Conservation (phyloP, 805 yeast species). For the Cephaloascus fragrans region DNA sequence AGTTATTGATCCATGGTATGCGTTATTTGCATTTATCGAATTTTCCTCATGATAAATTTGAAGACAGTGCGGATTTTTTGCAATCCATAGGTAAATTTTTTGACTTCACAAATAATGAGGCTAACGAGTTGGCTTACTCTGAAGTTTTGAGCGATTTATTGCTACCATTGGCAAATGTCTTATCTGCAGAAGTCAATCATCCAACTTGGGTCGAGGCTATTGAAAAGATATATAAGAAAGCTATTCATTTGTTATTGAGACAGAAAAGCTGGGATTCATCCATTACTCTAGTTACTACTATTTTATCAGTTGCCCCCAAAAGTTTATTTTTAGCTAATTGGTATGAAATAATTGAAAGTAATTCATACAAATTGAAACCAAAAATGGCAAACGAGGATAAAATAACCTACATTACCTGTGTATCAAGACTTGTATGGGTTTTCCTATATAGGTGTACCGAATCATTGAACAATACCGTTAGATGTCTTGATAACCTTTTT, state of each 20-base stretch:
- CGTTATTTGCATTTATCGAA: constrained; percentile 67
- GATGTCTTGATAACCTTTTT: constrained; percentile 60
- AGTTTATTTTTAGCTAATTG: constrained; percentile 66
- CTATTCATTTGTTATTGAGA: constrained; percentile 30
- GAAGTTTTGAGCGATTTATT: constrained; percentile 72
- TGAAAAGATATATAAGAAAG: constrained; percentile 43
- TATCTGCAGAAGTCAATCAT: constrained; percentile 92
- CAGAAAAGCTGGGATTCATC: constrained; percentile 56
- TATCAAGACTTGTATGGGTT: constrained; percentile 81
- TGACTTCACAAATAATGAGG: constrained; percentile 49
- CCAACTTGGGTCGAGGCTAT: constrained; percentile 91
- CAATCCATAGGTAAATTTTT: constrained; percentile 83
- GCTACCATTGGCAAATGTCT: constrained; percentile 71
- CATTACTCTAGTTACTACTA: constrained; percentile 58
- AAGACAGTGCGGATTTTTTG: constrained; percentile 87
- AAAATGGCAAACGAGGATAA: constrained; percentile 41
- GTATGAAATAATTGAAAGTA: constrained; percentile 58
- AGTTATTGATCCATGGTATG: constrained; percentile 85
- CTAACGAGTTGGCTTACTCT: constrained; percentile 68
- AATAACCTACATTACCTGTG: constrained; percentile 49
- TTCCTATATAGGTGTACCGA: constrained; percentile 81
- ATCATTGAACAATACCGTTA: constrained; percentile 77
- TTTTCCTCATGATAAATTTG: constrained; percentile 83
- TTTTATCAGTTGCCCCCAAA: constrained; percentile 72
- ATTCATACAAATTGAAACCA: constrained; percentile 53